These are phyloP conservation scores for Trichoderma hamatum DNA, from an alignment of 2,329 filamentous ascomycete genomes.

Conservation along the genomic window DNA sequence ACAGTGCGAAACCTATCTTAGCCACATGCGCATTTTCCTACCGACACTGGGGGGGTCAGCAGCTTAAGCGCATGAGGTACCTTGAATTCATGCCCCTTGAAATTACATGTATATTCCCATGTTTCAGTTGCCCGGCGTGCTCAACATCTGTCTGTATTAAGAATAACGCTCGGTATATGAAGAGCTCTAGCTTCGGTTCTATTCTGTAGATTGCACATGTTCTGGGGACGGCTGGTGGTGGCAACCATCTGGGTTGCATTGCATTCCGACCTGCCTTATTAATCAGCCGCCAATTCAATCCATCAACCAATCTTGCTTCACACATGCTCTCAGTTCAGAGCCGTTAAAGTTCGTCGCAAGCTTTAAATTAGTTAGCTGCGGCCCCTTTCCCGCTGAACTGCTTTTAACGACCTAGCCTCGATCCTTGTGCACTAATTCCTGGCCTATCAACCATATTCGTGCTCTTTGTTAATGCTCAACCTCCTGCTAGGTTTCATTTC, in stretches of 20 bases:
- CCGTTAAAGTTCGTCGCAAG: background rate
- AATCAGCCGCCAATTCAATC: slow-evolving; percentile 1
- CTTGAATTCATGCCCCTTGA: background rate
- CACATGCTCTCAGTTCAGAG: background rate
- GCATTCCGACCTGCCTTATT: slow-evolving; percentile 11
- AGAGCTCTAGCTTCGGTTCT: background rate
- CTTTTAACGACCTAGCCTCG: background rate
- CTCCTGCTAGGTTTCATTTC: slow-evolving; percentile 9
- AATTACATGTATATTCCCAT: background rate
- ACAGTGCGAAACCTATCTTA: background rate
- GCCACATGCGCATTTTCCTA: background rate
- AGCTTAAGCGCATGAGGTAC: background rate
- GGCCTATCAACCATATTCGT: slow-evolving; percentile 14
- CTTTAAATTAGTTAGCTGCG: background rate
- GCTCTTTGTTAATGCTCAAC: background rate
- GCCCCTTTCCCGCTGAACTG: background rate
- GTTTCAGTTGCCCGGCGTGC: background rate
- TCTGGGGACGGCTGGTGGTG: background rate
- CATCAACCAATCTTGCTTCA: background rate
- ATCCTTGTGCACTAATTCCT: background rate
- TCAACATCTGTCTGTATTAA: background rate
- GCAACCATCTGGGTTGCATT: slow-evolving; percentile 12
- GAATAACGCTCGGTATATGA: background rate
- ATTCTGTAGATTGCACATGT: background rate
- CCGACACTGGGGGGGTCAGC: background rate